Percentiles rank a stretch among this genome's conserved stretches.
Evolutionary conservation across 139 green algal species (phyloP).

Genomic region (Micromonas pusilla): DNA sequence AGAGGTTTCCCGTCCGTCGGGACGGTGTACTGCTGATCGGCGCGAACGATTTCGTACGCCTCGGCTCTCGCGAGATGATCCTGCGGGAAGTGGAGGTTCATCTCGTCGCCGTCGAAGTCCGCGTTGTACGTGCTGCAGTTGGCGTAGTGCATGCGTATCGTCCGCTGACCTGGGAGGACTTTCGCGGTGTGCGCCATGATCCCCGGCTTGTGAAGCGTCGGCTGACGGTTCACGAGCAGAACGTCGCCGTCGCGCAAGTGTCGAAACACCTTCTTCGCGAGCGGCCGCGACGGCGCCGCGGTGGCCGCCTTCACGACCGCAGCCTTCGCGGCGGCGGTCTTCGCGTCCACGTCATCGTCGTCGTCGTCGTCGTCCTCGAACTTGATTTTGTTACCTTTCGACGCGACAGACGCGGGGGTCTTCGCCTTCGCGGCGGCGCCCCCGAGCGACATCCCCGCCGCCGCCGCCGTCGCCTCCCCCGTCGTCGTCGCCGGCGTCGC

Average conservation of each 20-base stretch:
- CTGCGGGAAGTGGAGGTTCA: slow-evolving; percentile 97
- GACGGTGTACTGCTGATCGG: slow-evolving; percentile 90
- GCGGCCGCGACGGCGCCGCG: not conserved
- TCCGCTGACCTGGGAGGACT: slow-evolving; percentile 78
- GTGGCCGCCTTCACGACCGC: not conserved
- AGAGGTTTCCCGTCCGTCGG: slow-evolving; percentile 91
- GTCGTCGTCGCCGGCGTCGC: not conserved
- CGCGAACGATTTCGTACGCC: slow-evolving; percentile 88
- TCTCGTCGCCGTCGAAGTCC: slow-evolving; percentile 99
- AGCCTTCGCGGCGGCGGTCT: not conserved
- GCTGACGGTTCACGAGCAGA: slow-evolving; percentile 96
- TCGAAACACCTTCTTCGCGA: slow-evolving; percentile 67
- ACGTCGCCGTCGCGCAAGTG: slow-evolving; percentile 87
- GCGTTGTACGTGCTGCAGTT: slow-evolving; percentile 80
- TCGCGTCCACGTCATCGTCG: not conserved
- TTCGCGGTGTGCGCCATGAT: slow-evolving; percentile 55
- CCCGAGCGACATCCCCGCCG: not conserved
- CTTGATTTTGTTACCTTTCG: too few species aligned
- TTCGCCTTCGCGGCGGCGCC: not conserved
- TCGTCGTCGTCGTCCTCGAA: too few species aligned
- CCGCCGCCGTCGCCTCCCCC: not conserved
- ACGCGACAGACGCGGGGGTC: too few species aligned
- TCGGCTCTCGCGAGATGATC: slow-evolving; percentile 81
- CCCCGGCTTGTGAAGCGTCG: slow-evolving; percentile 94
- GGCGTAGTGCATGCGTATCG: slow-evolving; percentile 97